phyloP scores from a whole-genome alignment of 306 rosid species.

The Bauhinia variegata region DNA sequence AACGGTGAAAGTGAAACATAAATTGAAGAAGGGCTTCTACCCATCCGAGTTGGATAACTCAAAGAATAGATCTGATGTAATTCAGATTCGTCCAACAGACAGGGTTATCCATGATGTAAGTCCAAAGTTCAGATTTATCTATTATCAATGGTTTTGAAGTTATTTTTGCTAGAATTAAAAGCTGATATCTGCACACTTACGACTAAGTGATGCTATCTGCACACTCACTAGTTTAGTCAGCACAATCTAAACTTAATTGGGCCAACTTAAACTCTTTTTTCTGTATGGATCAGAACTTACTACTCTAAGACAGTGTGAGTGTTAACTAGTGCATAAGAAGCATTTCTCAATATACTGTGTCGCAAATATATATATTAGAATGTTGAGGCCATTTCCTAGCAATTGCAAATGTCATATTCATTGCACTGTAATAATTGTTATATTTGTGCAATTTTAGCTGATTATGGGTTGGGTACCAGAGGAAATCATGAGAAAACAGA shows the following conservation, averaged over 20 bases:
- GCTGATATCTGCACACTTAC: not conserved
- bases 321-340: too few relatives aligned
- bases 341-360: too few relatives aligned
- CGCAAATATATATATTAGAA: too few relatives aligned
- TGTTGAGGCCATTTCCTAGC: too few relatives aligned
- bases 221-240: not conserved
- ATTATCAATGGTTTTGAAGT: constrained; percentile 21
- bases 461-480: too few relatives aligned
- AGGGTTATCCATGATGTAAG: constrained; percentile 47
- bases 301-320: too few relatives aligned
- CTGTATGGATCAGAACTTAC: too few relatives aligned
- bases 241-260: not conserved
- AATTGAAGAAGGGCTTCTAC: constrained; percentile 30
- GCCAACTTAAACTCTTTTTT: too few relatives aligned
- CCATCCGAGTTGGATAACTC: constrained; percentile 29
- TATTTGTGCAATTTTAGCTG: too few relatives aligned
- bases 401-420: too few relatives aligned
- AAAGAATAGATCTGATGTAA: constrained; percentile 36
- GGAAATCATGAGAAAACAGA: too few relatives aligned
- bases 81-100: constrained; percentile 41
- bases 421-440: too few relatives aligned
- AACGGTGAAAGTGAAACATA: constrained; percentile 33
- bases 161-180: constrained; percentile 17
- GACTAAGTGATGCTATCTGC: constrained; percentile 1
- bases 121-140: constrained; percentile 1